Conservation (phyloP, 495 filamentous ascomycete species). For the Hypomontagnella monticulosa region DNA sequence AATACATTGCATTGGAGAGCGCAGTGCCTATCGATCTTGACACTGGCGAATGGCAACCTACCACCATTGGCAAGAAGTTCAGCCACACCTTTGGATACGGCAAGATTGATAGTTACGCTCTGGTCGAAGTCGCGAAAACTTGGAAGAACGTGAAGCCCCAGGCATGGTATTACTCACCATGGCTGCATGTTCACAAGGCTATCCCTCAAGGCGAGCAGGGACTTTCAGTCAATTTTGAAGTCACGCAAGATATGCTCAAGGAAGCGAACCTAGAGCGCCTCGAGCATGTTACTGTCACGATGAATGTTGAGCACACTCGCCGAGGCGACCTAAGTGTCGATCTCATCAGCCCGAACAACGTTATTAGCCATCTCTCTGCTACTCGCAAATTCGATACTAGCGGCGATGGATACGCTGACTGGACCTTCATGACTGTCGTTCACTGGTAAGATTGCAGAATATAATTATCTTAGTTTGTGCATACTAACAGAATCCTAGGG, state of each 20-base stretch:
- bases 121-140: conserved; percentile 85
- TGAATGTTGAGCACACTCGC: conserved; percentile 88
- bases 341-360: conserved; percentile 80
- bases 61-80: conserved; percentile 81
- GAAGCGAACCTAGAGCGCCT: conserved; percentile 84
- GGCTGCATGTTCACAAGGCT: conserved; percentile 84
- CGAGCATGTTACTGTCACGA: conserved; percentile 96
- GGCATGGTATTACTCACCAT: conserved; percentile 92
- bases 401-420: conserved; percentile 83
- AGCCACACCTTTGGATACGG: conserved; percentile 96
- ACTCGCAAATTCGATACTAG: conserved; percentile 71
- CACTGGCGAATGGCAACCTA: conserved; percentile 78
- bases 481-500: conserved; percentile 63
- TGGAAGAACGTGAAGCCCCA: conserved; percentile 96
- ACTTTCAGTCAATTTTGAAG: conserved; percentile 76
- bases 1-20: conserved; percentile 86
- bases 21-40: conserved; percentile 82
- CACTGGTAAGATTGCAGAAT: conserved; percentile 84
- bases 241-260: conserved; percentile 78
- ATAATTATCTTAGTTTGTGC: no score
- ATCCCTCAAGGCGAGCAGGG: conserved; percentile 90
- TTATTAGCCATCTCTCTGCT: conserved; percentile 85
- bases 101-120: conserved; percentile 86
- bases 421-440: conserved; percentile 98
- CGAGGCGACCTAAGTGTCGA: conserved; percentile 95